Conservation (phyloP, 1,284 basidiomycete genomes). For the Cutaneotrichosporon spelunceum region DNA sequence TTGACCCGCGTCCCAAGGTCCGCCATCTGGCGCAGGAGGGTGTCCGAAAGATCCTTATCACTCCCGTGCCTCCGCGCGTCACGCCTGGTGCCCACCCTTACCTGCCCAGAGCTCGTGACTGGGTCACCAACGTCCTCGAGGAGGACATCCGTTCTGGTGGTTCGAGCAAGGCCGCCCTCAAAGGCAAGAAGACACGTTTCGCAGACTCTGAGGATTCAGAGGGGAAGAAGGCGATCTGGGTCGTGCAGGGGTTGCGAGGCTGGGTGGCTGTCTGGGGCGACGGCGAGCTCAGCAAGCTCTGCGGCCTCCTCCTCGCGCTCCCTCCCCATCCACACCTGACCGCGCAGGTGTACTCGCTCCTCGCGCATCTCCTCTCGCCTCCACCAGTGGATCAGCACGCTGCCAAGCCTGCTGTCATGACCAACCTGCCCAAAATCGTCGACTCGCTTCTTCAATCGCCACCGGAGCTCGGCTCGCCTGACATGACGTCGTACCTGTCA, state of each 20-base stretch:
- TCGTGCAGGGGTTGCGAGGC: slow-evolving; percentile 65
- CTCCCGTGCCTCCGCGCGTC: slow-evolving; percentile 69
- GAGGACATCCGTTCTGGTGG: slow-evolving; percentile 62
- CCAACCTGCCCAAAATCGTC: slow-evolving; percentile 64
- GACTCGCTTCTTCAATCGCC: slow-evolving; percentile 69
- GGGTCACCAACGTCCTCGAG: slow-evolving; percentile 66
- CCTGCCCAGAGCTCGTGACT: slow-evolving; percentile 69
- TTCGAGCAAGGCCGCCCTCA: slow-evolving; percentile 57
- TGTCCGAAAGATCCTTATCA: slow-evolving; percentile 68
- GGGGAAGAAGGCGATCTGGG: slow-evolving; percentile 70
- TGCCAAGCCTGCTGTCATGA: slow-evolving; percentile 41
- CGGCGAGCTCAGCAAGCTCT: slow-evolving; percentile 67
- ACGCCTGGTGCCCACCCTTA: slow-evolving; percentile 70
- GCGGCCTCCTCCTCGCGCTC: slow-evolving; percentile 67
- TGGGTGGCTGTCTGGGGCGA: slow-evolving; percentile 63
- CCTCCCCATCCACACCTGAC: slow-evolving; percentile 81
- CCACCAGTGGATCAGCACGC: slow-evolving; percentile 43
- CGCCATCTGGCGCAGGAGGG: slow-evolving; percentile 85
- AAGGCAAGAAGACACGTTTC: slow-evolving; percentile 62
- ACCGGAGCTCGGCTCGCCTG: slow-evolving; percentile 60
- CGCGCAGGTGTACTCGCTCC: slow-evolving; percentile 72
- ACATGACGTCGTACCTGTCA: slow-evolving; percentile 58
- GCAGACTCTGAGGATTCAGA: slow-evolving; percentile 56
- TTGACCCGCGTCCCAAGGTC: slow-evolving; percentile 91
- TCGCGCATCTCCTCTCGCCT: slow-evolving; percentile 67